Conservation (phyloP, 768 basidiomycete species). For the Phanerochaete sordida region DNA sequence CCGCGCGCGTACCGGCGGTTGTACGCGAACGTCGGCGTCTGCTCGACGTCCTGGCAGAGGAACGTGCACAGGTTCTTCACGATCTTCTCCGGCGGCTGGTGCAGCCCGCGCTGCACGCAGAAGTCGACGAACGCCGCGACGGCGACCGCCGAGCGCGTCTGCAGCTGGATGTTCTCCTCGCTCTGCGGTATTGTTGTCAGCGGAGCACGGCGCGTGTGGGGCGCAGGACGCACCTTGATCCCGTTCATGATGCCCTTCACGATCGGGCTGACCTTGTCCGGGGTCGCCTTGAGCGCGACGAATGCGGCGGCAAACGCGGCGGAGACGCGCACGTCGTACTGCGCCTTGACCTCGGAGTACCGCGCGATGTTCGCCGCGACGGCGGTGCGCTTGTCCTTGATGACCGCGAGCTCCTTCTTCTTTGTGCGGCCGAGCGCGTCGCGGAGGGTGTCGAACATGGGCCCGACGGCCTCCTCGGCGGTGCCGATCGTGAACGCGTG, state of each 20-base stretch:
- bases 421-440: conserved; percentile 71
- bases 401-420: conserved; percentile 68
- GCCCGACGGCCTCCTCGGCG: conserved; percentile 66
- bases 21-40: conserved; percentile 86
- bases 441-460: conserved; percentile 72
- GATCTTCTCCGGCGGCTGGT: conserved; percentile 92
- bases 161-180: conserved; percentile 86
- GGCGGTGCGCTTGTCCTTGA: conserved; percentile 73
- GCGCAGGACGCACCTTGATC: conserved; percentile 67
- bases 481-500: conserved; percentile 78
- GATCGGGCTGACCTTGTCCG: conserved; percentile 92
- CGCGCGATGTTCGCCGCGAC: conserved; percentile 70
- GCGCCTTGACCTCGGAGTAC: conserved; percentile 77
- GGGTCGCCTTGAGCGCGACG: conserved; percentile 80
- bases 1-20: conserved; percentile 60
- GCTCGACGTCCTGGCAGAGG: conserved; percentile 85
- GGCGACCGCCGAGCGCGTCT: conserved; percentile 81
- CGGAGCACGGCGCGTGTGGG: neutral
- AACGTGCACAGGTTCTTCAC: conserved; percentile 97
- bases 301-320: conserved; percentile 91
- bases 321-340: conserved; percentile 83
- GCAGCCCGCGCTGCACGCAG: conserved; percentile 67
- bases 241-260: conserved; percentile 98
- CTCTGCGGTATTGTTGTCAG: conserved; percentile 39
- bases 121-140: conserved; percentile 88